phyloP scores from a whole-genome alignment of 805 yeast species.

The Sungouiella blattae region DNA sequence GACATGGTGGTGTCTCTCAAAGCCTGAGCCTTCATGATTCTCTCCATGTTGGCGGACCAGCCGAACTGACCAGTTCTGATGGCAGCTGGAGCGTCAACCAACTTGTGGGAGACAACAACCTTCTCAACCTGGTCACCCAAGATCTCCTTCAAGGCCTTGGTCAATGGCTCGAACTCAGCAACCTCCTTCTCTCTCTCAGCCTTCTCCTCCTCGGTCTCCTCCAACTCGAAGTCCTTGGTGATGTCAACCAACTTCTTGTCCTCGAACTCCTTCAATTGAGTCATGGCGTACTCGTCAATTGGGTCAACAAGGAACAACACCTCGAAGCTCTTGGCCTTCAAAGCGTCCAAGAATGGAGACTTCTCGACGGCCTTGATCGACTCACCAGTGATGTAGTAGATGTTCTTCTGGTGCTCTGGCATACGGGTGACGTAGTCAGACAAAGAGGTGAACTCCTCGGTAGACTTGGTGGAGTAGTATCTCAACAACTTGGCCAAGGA shows the following conservation, averaged over 20 bases:
- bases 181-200: slow-evolving; percentile 87
- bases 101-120: slow-evolving; percentile 96
- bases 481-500: slow-evolving; percentile 95
- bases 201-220: slow-evolving; percentile 99
- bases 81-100: slow-evolving; percentile 99
- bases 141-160: slow-evolving; percentile 93
- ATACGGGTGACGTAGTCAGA: slow-evolving; percentile 97
- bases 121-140: slow-evolving; percentile 99
- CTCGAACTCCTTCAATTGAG: slow-evolving; percentile 98
- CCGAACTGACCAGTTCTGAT: slow-evolving; percentile 99
- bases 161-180: slow-evolving; percentile 87
- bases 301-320: slow-evolving; percentile 98
- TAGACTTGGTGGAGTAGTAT: slow-evolving; percentile 93
- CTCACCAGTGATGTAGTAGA: slow-evolving; percentile 99
- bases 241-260: slow-evolving; percentile 98
- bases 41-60: slow-evolving; percentile 99
- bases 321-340: slow-evolving; percentile 97
- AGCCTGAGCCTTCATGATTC: slow-evolving; percentile 99
- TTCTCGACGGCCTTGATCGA: slow-evolving; percentile 95
- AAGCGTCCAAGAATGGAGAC: slow-evolving; percentile 98
- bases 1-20: slow-evolving; percentile 98
- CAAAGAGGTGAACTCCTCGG: slow-evolving; percentile 91
- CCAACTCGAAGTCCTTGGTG: slow-evolving; percentile 98
- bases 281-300: slow-evolving; percentile 99
- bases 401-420: slow-evolving; percentile 99